Conservation (phyloP, 345 rosid species). For the Durio zibethinus region DNA sequence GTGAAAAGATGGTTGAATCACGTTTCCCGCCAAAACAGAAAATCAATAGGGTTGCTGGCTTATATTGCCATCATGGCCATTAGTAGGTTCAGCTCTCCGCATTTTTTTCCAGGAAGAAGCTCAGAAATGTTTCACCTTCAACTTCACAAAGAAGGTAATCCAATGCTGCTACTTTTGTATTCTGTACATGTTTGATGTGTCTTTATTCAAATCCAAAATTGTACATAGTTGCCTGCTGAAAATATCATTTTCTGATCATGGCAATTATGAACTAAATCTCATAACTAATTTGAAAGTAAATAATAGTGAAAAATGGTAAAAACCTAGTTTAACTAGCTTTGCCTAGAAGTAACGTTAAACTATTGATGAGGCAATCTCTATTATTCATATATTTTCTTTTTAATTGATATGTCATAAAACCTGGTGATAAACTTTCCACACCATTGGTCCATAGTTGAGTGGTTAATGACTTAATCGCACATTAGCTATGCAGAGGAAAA, state of each 20-base stretch:
- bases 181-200: neutral
- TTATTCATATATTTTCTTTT: neutral
- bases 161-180: conserved; percentile 7
- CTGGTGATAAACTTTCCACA: neutral
- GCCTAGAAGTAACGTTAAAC: neutral
- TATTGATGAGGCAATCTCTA: neutral
- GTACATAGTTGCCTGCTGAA: neutral
- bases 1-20: conserved; percentile 38
- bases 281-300: too few relatives aligned
- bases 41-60: conserved; percentile 53
- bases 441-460: neutral
- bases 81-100: conserved; percentile 46
- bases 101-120: conserved; percentile 49
- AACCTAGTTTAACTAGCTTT: neutral
- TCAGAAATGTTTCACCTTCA: conserved; percentile 18
- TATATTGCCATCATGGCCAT: conserved; percentile 64
- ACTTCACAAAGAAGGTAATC: conserved; percentile 17
- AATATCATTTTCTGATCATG: neutral
- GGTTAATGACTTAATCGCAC: neutral
- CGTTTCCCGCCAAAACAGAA: conserved; percentile 34
- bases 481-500: neutral
- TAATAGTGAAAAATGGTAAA: neutral
- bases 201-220: neutral
- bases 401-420: neutral
- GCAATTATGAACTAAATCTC: neutral